Evolutionary conservation across 176 grass and related monocot species (phyloP), one percentile per base, ranked within the genome.

Genomic region (Musa troglodytarum): DNA sequence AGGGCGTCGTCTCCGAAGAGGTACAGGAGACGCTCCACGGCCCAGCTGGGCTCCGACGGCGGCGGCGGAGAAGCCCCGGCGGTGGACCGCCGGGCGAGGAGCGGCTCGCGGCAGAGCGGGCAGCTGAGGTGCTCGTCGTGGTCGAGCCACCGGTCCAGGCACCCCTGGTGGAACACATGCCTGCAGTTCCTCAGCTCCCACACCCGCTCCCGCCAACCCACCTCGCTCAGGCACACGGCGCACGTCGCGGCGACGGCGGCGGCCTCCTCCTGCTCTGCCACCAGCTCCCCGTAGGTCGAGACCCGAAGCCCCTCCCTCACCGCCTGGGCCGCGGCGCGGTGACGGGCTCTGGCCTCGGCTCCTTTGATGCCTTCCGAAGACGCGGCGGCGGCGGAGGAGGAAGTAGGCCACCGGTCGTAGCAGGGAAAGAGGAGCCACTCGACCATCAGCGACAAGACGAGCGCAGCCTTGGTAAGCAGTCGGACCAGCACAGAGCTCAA

Each of bases 111-210:
- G 65, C 77, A 79, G 26, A 79, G 77, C 65, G 77, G 77, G 53
- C 77, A 79, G 26, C 64, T 69, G 65, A 79, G 64, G 3, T 52
- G 77, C 65, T 79, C 77, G 65, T 79, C 77, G 77, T 79, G 77
- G 53, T 79, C 77, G 13, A 79, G 77, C 77, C 77, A 79, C 52
- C 77, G 51, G 65, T 79, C 65, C 26, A 79, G 24, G 77, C 77
- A 79, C 15, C 52, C 52, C 65, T 54, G 67, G 52, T 79, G 77
- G 52, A 79, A 79, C 22, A 79, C 77, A 65, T 79, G 77, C 25
- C 65, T 24, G 65, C 77, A 79, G 52, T 69, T 79, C 21, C 77
- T 2, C 52, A 79, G 65, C 65, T 79, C 77, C 65, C 77, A 25
- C 65, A 79, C 77, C 17, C 77, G 51, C 23, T 79, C 77, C 65